Evolutionary conservation across 495 filamentous ascomycete species (phyloP).

Genomic region (Neurospora sp.): DNA sequence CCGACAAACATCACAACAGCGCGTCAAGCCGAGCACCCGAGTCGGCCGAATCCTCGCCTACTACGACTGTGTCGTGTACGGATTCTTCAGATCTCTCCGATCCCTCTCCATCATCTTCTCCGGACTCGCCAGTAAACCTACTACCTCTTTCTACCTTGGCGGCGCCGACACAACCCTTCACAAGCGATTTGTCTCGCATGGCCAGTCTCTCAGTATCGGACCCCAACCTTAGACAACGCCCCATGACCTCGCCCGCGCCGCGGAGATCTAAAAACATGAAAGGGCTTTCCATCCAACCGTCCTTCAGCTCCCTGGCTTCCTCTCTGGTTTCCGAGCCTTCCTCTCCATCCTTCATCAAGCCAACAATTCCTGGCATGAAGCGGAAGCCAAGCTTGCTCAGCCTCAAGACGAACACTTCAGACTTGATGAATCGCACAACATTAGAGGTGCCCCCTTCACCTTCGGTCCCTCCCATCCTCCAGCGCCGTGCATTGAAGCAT

Average conservation of each 20-base stretch:
- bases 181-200: constrained; percentile 35
- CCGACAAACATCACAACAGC: constrained; percentile 51
- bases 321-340: constrained; percentile 58
- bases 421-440: constrained; percentile 30
- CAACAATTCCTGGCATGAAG: constrained; percentile 52
- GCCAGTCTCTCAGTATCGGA: constrained; percentile 33
- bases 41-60: constrained; percentile 89
- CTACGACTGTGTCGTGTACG: constrained; percentile 87
- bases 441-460: constrained; percentile 36
- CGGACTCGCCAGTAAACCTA: constrained; percentile 68
- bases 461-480: constrained; percentile 38
- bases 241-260: constrained; percentile 60
- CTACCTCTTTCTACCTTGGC: constrained; percentile 48
- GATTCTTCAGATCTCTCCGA: constrained; percentile 85
- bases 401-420: constrained; percentile 46
- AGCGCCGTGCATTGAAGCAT: constrained; percentile 44
- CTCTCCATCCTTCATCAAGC: constrained; percentile 75
- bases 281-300: constrained; percentile 80
- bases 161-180: constrained; percentile 26
- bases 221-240: constrained; percentile 28
- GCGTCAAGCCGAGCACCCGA: constrained; percentile 74
- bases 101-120: constrained; percentile 81
- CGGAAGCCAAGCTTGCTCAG: constrained; percentile 73
- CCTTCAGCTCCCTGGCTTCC: constrained; percentile 36
- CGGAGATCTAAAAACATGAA: constrained; percentile 83